Evolutionary conservation across 2,329 filamentous ascomycete genomes (phyloP).

Genomic region (Trichophyton rubrum): DNA sequence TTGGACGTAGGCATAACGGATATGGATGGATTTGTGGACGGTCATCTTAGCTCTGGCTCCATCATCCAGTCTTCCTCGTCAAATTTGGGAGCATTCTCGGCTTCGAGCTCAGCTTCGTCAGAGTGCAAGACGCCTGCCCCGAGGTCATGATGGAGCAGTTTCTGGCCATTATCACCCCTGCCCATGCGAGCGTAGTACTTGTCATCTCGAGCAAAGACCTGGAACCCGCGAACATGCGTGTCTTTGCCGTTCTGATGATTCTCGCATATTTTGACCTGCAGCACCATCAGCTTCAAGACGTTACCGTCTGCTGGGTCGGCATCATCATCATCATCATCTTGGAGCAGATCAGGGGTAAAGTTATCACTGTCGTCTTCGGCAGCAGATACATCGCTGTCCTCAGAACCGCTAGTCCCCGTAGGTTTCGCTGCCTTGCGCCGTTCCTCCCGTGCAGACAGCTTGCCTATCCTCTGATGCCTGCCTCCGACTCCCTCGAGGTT

Average conservation of each 20-base stretch:
- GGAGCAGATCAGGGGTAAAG: conserved; percentile 15
- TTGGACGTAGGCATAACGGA: too few species aligned
- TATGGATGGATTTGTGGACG: background rate
- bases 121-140: conserved; percentile 9
- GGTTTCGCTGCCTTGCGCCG: background rate
- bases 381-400: background rate
- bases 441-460: conserved; percentile 7
- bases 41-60: conserved; percentile 35
- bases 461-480: conserved; percentile 23
- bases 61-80: conserved; percentile 40
- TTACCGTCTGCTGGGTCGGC: conserved; percentile 45
- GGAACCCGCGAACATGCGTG: conserved; percentile 88
- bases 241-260: conserved; percentile 99
- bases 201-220: conserved; percentile 55
- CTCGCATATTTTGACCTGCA: conserved; percentile 83
- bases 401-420: background rate
- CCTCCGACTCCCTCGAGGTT: conserved; percentile 52
- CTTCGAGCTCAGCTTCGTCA: background rate
- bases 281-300: conserved; percentile 72
- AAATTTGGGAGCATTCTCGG: conserved; percentile 17
- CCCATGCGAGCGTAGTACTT: conserved; percentile 18
- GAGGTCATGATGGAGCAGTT: conserved; percentile 10
- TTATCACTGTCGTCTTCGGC: conserved; percentile 10
- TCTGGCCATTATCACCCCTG: conserved; percentile 11
- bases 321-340: conserved; percentile 12